Evolutionary conservation across 768 basidiomycete genomes (phyloP), one percentile per base, ranked within the genome.

Genomic region (Lyophyllum atratum): DNA sequence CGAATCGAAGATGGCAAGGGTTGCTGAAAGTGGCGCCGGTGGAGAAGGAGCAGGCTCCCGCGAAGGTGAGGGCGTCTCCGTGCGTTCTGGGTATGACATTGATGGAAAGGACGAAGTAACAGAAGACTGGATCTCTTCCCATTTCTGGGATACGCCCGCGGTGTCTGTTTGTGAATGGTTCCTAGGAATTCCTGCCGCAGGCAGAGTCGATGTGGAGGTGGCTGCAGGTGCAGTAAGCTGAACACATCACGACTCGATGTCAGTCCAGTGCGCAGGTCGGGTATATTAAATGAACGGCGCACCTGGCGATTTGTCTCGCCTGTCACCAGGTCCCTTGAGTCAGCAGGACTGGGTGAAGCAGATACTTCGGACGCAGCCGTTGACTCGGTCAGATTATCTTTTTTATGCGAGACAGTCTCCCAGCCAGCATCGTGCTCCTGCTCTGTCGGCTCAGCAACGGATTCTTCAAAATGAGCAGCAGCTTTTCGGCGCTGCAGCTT

Each of bases 61-160:
- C 1, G 51, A 59, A 59, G 77, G 81, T 4, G 79, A 79, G 11
- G 84, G 80, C 1, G 82, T 78, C 52, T 80, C 79, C 34, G 80
- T 81, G 22, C 81, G 80, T 56, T 85, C 88, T 8, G 88, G 88
- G 70, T 86, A 88, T 25, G 87, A 81, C 75, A 90, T 76, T 59
- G 92, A 93, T n/a, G 92, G 92, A 69, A 83, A 90, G 4, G 92
- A 93, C 1, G 83, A 81, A 6, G 79, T 78, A 31, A 78, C 69
- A 0, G 80, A 83, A 22, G 82, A 81, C 45, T 85, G 79, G 34
- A 93, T 74, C 56, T 90, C 81, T 68, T 91, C 90, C 91, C 90
- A 92, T 64, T 82, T 87, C 60, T 86, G 83, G 26, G 79, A 80
- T 52, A 76, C 76, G 49, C 79, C 79, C 14, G 68, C 70, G 3